A percentile compares a stretch with the other conserved stretches of the same genome.
phyloP scores from a whole-genome alignment of 345 rosid species.

The Dipteronia sinensis region DNA sequence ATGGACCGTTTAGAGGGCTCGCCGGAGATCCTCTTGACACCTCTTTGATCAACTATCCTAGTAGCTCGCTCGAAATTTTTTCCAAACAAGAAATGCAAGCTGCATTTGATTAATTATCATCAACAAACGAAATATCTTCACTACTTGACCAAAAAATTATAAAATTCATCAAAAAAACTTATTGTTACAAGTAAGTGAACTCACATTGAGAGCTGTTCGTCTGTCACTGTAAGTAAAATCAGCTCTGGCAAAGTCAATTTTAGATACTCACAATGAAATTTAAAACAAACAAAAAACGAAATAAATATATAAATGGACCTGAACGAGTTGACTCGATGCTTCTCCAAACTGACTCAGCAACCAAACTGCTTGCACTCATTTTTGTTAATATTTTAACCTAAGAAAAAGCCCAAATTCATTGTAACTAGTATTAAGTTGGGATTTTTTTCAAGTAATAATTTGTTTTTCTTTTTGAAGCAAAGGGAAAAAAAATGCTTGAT shows the following conservation, averaged over 20 bases:
- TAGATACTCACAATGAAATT: not conserved
- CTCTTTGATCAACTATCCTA: slow-evolving; percentile 70
- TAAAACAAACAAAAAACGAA: not conserved
- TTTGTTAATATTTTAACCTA: not conserved
- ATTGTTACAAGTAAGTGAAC: slow-evolving; percentile 15
- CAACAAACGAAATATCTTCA: not conserved
- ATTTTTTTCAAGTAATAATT: not conserved
- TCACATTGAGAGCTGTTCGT: slow-evolving; percentile 78
- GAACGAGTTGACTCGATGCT: slow-evolving; percentile 54
- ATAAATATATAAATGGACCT: slow-evolving; percentile 30
- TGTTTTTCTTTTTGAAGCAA: not conserved
- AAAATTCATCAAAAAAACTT: not conserved
- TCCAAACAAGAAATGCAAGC: slow-evolving; percentile 87
- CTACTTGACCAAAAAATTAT: too few species aligned
- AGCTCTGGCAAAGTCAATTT: not conserved
- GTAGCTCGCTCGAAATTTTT: slow-evolving; percentile 86
- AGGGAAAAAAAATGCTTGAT: too few species aligned
- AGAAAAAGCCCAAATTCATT: not conserved
- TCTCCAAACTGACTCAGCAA: slow-evolving; percentile 65
- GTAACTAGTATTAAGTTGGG: not conserved
- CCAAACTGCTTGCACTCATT: slow-evolving; percentile 46
- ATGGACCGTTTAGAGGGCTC: slow-evolving; percentile 76
- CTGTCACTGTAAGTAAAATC: slow-evolving; percentile 48
- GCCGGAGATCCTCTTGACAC: slow-evolving; percentile 75
- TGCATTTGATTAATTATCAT: slow-evolving; percentile 18